Conservation (phyloP, 1,139 yeast species). For the Pichia sp. region DNA sequence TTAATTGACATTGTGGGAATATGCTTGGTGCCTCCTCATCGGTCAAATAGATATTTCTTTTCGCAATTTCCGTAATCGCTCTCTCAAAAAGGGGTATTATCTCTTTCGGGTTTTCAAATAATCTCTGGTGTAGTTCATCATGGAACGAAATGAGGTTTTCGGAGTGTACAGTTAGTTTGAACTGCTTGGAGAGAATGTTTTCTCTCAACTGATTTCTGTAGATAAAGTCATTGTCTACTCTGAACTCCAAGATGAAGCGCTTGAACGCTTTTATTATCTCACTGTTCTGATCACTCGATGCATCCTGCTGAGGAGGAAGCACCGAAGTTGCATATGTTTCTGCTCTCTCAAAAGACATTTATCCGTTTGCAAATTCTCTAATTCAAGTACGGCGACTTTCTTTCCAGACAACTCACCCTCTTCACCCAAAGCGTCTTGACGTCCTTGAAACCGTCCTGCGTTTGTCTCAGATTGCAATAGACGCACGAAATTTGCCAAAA, state of each 20-base stretch:
- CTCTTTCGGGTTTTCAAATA: slow-evolving; percentile 84
- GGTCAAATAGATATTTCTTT: slow-evolving; percentile 63
- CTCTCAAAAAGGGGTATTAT: slow-evolving; percentile 84
- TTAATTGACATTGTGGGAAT: slow-evolving; percentile 81
- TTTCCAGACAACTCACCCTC: not conserved
- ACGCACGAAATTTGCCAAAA: not conserved
- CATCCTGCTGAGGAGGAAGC: slow-evolving; percentile 69
- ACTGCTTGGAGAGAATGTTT: slow-evolving; percentile 73
- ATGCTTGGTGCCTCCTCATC: slow-evolving; percentile 50
- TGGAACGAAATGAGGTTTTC: slow-evolving; percentile 85
- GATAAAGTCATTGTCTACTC: slow-evolving; percentile 75
- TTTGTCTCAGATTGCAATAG: not conserved
- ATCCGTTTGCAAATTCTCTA: too few species aligned
- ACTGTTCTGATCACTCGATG: slow-evolving; percentile 60
- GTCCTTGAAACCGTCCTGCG: not conserved
- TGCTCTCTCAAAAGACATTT: slow-evolving; percentile 75
- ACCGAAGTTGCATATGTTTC: slow-evolving; percentile 82
- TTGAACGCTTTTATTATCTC: slow-evolving; percentile 80
- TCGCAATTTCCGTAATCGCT: slow-evolving; percentile 89
- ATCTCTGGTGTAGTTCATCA: slow-evolving; percentile 80
- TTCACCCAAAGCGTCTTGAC: not conserved
- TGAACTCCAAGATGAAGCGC: slow-evolving; percentile 78
- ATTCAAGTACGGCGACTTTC: not conserved
- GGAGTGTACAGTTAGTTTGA: slow-evolving; percentile 67
- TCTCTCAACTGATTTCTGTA: slow-evolving; percentile 92